phyloP scores from a whole-genome alignment of 306 rosid genomes.

The Leucaena leucocephala region DNA sequence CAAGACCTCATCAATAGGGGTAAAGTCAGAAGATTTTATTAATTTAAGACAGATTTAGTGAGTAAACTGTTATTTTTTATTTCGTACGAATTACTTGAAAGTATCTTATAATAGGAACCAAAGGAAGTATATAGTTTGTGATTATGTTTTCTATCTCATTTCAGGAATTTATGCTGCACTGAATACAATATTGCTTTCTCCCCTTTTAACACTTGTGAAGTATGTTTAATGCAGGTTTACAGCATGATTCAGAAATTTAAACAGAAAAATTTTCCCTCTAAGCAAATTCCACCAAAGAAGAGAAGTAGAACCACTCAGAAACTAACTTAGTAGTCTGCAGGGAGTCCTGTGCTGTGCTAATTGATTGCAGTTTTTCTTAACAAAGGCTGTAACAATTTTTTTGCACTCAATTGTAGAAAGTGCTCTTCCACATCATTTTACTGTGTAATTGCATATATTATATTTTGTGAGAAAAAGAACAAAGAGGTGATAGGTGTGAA shows the following conservation, averaged over 20 bases:
- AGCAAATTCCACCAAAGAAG: conserved; percentile 46
- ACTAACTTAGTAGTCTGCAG: conserved; percentile 18
- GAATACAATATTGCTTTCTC: not conserved
- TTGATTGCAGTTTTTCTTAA: not conserved
- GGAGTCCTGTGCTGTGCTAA: not conserved
- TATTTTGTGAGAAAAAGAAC: not conserved
- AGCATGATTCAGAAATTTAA: conserved; percentile 71
- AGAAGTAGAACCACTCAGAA: conserved; percentile 45
- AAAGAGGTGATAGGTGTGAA: not conserved
- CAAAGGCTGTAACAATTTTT: conserved; percentile 1
- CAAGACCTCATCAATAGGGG: too few species aligned
- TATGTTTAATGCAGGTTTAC: conserved; percentile 62
- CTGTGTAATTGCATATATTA: not conserved
- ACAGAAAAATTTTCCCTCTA: conserved; percentile 50
- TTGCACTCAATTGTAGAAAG: conserved; percentile 10
- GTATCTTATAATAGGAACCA: too few species aligned
- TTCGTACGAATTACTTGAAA: too few species aligned
- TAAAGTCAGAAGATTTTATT: too few species aligned
- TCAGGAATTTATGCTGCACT: not conserved
- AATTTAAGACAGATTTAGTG: too few species aligned
- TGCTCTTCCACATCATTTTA: conserved; percentile 1
- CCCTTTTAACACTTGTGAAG: not conserved
- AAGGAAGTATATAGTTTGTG: not conserved
- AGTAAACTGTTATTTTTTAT: too few species aligned
- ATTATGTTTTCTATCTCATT: not conserved